A percentile compares a stretch with the other conserved stretches of the same genome.
Evolutionary conservation across 2,329 filamentous ascomycete species (phyloP).

Genomic region (Aspergillus pseudoviridinutans): DNA sequence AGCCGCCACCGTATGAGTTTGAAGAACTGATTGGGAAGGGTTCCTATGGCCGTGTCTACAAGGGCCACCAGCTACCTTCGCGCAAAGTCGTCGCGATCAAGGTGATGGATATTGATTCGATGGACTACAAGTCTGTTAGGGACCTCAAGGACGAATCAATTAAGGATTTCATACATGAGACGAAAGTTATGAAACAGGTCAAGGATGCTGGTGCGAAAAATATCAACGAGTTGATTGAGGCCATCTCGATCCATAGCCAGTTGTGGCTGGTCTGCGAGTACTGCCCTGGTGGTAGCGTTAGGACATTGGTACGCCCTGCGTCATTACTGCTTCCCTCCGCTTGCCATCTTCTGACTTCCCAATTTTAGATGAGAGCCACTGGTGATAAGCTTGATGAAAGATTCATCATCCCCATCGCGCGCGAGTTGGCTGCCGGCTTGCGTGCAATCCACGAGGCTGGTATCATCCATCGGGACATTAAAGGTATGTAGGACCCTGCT

Average conservation of each 20-base stretch:
- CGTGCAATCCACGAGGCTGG: conserved; percentile 62
- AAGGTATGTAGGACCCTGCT: conserved; percentile 42
- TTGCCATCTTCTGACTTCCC: conserved; percentile 18
- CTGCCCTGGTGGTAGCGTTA: conserved; percentile 62
- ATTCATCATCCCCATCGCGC: conserved; percentile 61
- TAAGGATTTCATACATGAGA: conserved; percentile 58
- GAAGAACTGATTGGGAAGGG: conserved; percentile 51
- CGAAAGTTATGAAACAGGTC: conserved; percentile 58
- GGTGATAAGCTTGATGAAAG: conserved; percentile 53
- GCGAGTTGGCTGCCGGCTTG: conserved; percentile 59
- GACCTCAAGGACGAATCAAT: conserved; percentile 48
- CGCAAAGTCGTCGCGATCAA: conserved; percentile 48
- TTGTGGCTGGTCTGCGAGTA: conserved; percentile 66
- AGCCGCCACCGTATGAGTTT: conserved; percentile 46
- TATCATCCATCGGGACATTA: conserved; percentile 63
- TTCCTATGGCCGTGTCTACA: conserved; percentile 50
- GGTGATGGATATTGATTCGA: conserved; percentile 48
- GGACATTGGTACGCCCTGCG: conserved; percentile 53
- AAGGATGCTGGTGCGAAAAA: conserved; percentile 60
- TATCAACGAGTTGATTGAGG: conserved; percentile 62
- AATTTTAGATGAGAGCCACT: conserved; percentile 46
- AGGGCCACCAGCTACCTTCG: conserved; percentile 40
- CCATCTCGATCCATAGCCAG: conserved; percentile 60
- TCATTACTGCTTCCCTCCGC: not conserved
- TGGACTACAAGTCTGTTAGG: conserved; percentile 46